phyloP scores from a whole-genome alignment of 129 eudicot species.

The Tagetes patula region DNA sequence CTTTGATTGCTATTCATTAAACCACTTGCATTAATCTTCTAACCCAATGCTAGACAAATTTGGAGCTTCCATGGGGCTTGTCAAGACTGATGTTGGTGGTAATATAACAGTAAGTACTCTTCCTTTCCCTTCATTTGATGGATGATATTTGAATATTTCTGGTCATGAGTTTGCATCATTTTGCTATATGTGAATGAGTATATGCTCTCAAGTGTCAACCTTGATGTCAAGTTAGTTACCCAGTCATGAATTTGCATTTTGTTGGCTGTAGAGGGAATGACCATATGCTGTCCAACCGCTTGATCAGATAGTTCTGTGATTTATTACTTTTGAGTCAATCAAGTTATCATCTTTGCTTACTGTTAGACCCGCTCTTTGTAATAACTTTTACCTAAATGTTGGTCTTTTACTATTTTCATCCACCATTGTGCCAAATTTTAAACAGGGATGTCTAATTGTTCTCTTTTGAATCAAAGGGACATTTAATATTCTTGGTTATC shows the following conservation, averaged over 20 bases:
- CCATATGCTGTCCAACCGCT: not conserved
- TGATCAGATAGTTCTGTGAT: slow-evolving; percentile 13
- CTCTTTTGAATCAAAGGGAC: not conserved
- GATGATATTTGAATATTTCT: not conserved
- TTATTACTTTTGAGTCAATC: not conserved
- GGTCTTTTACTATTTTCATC: not conserved
- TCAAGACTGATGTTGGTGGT: slow-evolving; percentile 77
- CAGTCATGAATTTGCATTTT: not conserved
- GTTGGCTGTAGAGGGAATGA: not conserved
- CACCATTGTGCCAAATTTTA: slow-evolving; percentile 9
- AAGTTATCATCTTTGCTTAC: not conserved
- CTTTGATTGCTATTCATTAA: slow-evolving; percentile 9
- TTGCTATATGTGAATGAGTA: not conserved
- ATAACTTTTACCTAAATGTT: not conserved
- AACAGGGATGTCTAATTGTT: slow-evolving; percentile 5
- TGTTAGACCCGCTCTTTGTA: slow-evolving; percentile 3
- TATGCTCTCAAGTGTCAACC: not conserved
- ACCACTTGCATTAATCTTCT: slow-evolving; percentile 16
- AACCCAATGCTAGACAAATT: slow-evolving; percentile 58
- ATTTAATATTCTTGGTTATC: slow-evolving; percentile 4
- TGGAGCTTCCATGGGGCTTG: slow-evolving; percentile 81
- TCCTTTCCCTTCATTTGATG: slow-evolving; percentile 16
- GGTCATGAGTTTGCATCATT: not conserved
- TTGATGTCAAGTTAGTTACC: not conserved
- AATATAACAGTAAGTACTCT: slow-evolving; percentile 67